Evolutionary conservation across 257 asterid genomes (phyloP).

Genomic region (Solanum lycopersicoides): DNA sequence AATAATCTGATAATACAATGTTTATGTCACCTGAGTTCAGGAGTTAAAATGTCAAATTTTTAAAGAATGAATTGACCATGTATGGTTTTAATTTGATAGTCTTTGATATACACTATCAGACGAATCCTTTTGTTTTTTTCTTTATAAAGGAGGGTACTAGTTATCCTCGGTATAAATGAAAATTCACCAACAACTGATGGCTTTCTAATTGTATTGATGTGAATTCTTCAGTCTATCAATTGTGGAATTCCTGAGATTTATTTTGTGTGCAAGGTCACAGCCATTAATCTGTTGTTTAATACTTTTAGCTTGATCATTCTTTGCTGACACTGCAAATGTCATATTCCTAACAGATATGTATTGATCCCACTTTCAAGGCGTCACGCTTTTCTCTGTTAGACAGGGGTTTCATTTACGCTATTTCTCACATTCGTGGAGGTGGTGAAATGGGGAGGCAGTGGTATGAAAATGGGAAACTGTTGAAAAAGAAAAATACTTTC

Average conservation of each 20-base stretch:
- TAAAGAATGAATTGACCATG: neutral
- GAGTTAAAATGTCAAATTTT: neutral
- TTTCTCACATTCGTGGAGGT: constrained; percentile 95
- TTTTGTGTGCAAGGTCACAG: neutral
- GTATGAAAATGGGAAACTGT: constrained; percentile 90
- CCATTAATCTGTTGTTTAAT: neutral
- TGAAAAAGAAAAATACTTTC: constrained; percentile 85
- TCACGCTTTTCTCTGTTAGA: constrained; percentile 78
- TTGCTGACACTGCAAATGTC: neutral
- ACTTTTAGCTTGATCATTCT: neutral
- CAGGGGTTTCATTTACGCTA: constrained; percentile 69
- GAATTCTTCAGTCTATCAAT: neutral
- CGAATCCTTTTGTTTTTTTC: neutral
- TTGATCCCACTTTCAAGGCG: constrained; percentile 77
- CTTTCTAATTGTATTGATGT: neutral
- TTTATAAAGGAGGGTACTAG: neutral
- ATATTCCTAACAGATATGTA: constrained; percentile 48
- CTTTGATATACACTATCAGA: neutral
- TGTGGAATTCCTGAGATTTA: neutral
- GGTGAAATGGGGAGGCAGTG: constrained; percentile 99
- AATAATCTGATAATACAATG: neutral
- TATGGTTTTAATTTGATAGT: neutral
- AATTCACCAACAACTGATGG: neutral
- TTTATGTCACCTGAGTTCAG: neutral
- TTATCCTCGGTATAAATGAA: neutral